Evolutionary conservation across 2,329 filamentous ascomycete genomes (phyloP).

Genomic region (Cladosporium cucumerinum): DNA sequence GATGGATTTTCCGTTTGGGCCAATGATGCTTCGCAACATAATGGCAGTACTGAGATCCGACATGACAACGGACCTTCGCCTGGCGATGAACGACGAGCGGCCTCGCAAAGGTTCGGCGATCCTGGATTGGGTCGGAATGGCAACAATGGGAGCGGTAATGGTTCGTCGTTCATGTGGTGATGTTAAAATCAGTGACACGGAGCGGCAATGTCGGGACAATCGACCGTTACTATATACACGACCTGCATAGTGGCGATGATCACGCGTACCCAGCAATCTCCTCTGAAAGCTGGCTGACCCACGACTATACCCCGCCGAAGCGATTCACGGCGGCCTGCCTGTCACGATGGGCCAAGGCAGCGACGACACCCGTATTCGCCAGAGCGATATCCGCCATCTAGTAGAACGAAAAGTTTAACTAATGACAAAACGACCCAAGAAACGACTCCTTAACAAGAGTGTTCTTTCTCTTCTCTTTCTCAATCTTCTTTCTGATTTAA

Average conservation of each 20-base stretch:
- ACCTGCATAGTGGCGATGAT: not conserved
- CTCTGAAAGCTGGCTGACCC: not conserved
- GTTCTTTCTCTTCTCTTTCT: not conserved
- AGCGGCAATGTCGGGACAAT: not conserved
- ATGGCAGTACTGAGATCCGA: not conserved
- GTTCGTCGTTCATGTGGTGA: not conserved
- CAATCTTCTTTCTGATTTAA: not conserved
- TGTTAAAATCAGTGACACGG: not conserved
- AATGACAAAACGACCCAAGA: not conserved
- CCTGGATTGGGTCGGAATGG: conserved; percentile 27
- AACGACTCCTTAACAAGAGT: not conserved
- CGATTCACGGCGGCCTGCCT: not conserved
- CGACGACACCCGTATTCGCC: not conserved
- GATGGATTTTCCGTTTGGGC: conserved; percentile 62
- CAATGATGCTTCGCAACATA: conserved; percentile 25
- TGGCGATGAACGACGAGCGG: conserved; percentile 11
- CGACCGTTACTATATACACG: not conserved
- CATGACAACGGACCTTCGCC: conserved; percentile 6
- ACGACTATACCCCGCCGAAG: not conserved
- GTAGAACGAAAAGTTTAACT: not conserved
- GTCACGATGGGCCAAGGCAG: not conserved
- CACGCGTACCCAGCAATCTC: not conserved
- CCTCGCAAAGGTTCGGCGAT: conserved; percentile 31
- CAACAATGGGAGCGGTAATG: conserved; percentile 16
- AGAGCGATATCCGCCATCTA: not conserved